phyloP scores from a whole-genome alignment of 176 grass and related monocot genomes.

The Leersia perrieri region DNA sequence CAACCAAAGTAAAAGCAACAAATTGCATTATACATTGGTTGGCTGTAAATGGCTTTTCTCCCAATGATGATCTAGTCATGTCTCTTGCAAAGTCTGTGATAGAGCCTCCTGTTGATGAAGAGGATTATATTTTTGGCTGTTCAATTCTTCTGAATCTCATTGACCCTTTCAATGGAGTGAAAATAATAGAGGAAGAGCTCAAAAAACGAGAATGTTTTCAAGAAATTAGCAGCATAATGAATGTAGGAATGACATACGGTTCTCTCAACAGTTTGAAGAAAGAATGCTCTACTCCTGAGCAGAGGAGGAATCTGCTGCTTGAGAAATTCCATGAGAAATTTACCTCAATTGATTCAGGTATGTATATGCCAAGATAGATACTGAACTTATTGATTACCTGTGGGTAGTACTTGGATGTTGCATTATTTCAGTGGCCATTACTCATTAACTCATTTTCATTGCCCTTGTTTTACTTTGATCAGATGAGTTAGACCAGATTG shows the following conservation, averaged over 20 bases:
- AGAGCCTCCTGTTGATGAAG: slow-evolving; percentile 69
- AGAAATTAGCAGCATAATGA: slow-evolving; percentile 91
- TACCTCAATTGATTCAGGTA: slow-evolving; percentile 71
- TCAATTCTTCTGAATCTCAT: slow-evolving; percentile 84
- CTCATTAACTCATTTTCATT: slow-evolving; percentile 26
- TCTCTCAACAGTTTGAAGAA: slow-evolving; percentile 82
- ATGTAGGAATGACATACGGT: slow-evolving; percentile 84
- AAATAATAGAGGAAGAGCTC: slow-evolving; percentile 85
- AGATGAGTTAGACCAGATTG: slow-evolving; percentile 79
- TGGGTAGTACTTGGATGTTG: slow-evolving; percentile 11
- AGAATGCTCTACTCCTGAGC: slow-evolving; percentile 71
- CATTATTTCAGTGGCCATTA: slow-evolving; percentile 10
- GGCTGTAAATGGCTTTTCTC: slow-evolving; percentile 57
- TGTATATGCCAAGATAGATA: slow-evolving; percentile 18
- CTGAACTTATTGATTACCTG: not conserved
- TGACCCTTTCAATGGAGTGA: slow-evolving; percentile 85
- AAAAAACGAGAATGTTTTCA: slow-evolving; percentile 70
- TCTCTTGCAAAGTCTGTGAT: slow-evolving; percentile 76
- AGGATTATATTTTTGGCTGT: slow-evolving; percentile 63
- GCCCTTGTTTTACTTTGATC: slow-evolving; percentile 39
- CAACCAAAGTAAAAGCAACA: slow-evolving; percentile 56
- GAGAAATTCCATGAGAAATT: slow-evolving; percentile 83
- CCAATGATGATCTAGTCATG: slow-evolving; percentile 70
- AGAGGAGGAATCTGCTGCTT: slow-evolving; percentile 85
- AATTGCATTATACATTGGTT: slow-evolving; percentile 72